Base-by-base conservation (phyloP, 1,284 basidiomycete species). In the Rhodotorula sp. region DNA sequence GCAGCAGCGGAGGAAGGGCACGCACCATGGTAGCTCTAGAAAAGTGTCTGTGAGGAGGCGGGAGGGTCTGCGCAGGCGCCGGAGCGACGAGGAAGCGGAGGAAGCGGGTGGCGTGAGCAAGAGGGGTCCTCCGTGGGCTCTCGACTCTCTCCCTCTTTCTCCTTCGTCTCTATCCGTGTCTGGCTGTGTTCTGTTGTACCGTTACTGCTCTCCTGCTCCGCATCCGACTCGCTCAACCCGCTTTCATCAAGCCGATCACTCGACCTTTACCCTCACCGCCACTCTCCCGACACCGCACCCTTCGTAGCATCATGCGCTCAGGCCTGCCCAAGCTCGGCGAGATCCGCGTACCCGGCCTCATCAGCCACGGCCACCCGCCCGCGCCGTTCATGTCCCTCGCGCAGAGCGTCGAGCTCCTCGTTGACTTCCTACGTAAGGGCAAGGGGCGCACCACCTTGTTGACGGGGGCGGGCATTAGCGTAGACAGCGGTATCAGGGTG, bases 401-500 rank as follows among this genome's bases (percentile, higher is more conserved):
- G 27, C 85, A 85, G 61, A 91, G 91, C 6, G 83, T 88, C 39
- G 84, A 89, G 32, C 86, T 88, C 66, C 85, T 94, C 50, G 83
- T 87, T 8, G 79, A 83, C 3, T 94, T 94, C 78, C 81, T 96
- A 21, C 81, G 84, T 0, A 82, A 84, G 27, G 66, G 69, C 21
- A 50, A 59, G 27, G 88, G 82, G 2, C 80, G 81, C 69, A 84
- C 88, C 41, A 83, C 89, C 0, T 83, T 94, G 10, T 80, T 97
- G 63, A 95, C 92, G 0, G 94, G 94, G 0, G 94, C 94, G 0
- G 94, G 94, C 8, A 90, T 96, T 70, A 92, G 90, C 79, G 94
- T 96, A 32, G 94, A 97, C 80, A 91, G 89, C 29, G 94, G 94
- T 39, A 94, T 97, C 70, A 85, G 92, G 75, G 92, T 68, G 27